These are phyloP conservation scores for Aspergillus homomorphus DNA, from an alignment of 495 filamentous ascomycete species.

Conservation along the genomic window DNA sequence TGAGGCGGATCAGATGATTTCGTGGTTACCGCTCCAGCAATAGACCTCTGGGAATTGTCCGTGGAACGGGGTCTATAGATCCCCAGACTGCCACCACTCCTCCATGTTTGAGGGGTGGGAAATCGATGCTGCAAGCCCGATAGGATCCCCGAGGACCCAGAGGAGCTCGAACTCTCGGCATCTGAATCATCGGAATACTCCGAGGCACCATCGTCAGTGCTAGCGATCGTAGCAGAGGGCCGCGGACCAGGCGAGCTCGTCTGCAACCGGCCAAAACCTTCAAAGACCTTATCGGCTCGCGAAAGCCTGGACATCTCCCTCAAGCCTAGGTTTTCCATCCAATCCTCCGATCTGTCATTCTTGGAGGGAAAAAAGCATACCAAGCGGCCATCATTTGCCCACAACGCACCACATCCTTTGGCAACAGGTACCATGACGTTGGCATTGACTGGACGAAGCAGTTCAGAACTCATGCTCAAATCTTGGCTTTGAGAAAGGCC, in stretches of 20 bases:
- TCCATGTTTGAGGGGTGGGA: slow-evolving; percentile 53
- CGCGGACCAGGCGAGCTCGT: slow-evolving; percentile 52
- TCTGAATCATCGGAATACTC: slow-evolving; percentile 65
- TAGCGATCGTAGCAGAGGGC: slow-evolving; percentile 45
- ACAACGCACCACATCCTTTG: slow-evolving; percentile 70
- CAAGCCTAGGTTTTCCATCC: slow-evolving; percentile 61
- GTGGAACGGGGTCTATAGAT: slow-evolving; percentile 47
- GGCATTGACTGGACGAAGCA: slow-evolving; percentile 57
- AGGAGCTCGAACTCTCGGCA: slow-evolving; percentile 66
- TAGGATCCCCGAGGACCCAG: slow-evolving; percentile 61
- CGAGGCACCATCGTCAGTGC: slow-evolving; percentile 50
- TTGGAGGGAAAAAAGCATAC: slow-evolving; percentile 87
- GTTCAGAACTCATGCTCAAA: slow-evolving; percentile 52
- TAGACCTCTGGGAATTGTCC: slow-evolving; percentile 56
- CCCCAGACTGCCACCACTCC: slow-evolving; percentile 43
- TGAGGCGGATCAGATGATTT: slow-evolving; percentile 41
- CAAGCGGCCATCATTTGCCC: slow-evolving; percentile 72
- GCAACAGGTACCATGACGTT: slow-evolving; percentile 76
- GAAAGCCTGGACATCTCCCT: slow-evolving; percentile 57
- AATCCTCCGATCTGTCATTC: slow-evolving; percentile 63
- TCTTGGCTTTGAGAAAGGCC: slow-evolving; percentile 50
- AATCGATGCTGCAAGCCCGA: slow-evolving; percentile 47
- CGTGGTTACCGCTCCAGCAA: slow-evolving; percentile 37
- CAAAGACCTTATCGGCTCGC: slow-evolving; percentile 70
- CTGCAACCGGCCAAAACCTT: slow-evolving; percentile 79